phyloP scores from a whole-genome alignment of 495 filamentous ascomycete genomes.

The Immersiella caudata region DNA sequence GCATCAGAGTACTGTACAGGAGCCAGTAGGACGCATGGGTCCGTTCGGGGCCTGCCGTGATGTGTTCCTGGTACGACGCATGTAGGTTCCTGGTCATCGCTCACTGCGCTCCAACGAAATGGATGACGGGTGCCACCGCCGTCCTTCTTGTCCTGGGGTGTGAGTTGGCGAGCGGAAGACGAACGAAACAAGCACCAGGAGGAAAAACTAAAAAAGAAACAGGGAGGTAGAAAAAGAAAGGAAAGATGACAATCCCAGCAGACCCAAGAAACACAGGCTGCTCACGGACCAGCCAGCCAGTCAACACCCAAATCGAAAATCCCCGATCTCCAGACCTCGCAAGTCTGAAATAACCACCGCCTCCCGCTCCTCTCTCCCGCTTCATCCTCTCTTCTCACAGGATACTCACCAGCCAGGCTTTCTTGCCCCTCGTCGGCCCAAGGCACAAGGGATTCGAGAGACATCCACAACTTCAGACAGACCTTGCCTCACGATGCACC shows the following conservation, averaged over 20 bases:
- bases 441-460: slow-evolving; percentile 1
- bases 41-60: slow-evolving; percentile 28
- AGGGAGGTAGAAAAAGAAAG: slow-evolving; percentile 28
- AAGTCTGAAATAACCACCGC: slow-evolving; percentile 16
- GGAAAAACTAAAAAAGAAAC: slow-evolving; percentile 20
- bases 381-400: not conserved
- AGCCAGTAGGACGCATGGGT: slow-evolving; percentile 1
- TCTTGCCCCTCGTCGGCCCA: slow-evolving; percentile 10
- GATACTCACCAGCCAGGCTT: not conserved
- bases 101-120: slow-evolving; percentile 29
- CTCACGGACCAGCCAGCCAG: slow-evolving; percentile 17
- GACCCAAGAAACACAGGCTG: slow-evolving; percentile 6
- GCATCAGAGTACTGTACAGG: slow-evolving; percentile 18
- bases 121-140: slow-evolving; percentile 24
- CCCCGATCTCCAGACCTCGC: not conserved
- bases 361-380: slow-evolving; percentile 15
- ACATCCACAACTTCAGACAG: slow-evolving; percentile 12
- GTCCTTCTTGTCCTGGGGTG: slow-evolving; percentile 1
- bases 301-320: slow-evolving; percentile 13
- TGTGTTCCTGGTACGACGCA: slow-evolving; percentile 19
- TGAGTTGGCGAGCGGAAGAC: slow-evolving; percentile 35
- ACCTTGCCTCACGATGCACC: slow-evolving; percentile 42
- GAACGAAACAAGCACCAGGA: slow-evolving; percentile 20
- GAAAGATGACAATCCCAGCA: slow-evolving; percentile 13
- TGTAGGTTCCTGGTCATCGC: slow-evolving; percentile 27